These are phyloP conservation scores for Yamadazyma spencermartinsiae DNA, from an alignment of 1,139 yeast species.

Conservation along the genomic window DNA sequence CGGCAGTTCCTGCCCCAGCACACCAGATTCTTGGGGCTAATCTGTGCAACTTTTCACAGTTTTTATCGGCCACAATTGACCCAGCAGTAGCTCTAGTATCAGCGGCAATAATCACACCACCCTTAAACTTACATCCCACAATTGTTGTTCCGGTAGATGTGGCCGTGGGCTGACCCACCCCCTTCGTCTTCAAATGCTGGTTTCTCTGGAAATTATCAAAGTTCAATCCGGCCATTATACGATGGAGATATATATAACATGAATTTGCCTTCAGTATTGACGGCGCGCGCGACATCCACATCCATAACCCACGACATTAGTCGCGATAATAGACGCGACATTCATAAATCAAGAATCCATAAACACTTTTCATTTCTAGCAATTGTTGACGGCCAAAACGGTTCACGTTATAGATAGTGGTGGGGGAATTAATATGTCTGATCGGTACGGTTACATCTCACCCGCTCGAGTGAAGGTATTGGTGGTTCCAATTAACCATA, in stretches of 20 bases:
- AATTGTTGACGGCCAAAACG: neutral
- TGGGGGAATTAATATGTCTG: slow-evolving; percentile 13
- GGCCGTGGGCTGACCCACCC: slow-evolving; percentile 78
- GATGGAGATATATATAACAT: no score
- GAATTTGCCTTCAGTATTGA: slow-evolving; percentile 2
- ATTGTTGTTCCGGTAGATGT: slow-evolving; percentile 98
- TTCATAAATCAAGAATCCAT: no score
- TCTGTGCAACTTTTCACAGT: slow-evolving; percentile 93
- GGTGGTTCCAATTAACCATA: slow-evolving; percentile 68
- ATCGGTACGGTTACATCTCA: slow-evolving; percentile 30
- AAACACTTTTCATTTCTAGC: no score
- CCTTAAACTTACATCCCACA: slow-evolving; percentile 89
- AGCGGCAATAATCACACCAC: slow-evolving; percentile 97
- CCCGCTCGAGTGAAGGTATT: slow-evolving; percentile 71
- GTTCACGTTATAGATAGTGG: neutral
- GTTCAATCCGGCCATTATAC: slow-evolving; percentile 78
- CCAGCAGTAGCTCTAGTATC: slow-evolving; percentile 98
- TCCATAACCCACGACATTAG: no score
- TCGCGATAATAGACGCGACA: no score
- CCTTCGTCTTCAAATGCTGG: slow-evolving; percentile 65
- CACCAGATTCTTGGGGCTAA: slow-evolving; percentile 96
- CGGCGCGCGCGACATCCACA: no score
- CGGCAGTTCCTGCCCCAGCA: slow-evolving; percentile 99
- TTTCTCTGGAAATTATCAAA: slow-evolving; percentile 94
- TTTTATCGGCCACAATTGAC: slow-evolving; percentile 93